These are phyloP conservation scores for Penstemon davidsonii DNA, from an alignment of 257 asterid genomes.

Conservation along the genomic window DNA sequence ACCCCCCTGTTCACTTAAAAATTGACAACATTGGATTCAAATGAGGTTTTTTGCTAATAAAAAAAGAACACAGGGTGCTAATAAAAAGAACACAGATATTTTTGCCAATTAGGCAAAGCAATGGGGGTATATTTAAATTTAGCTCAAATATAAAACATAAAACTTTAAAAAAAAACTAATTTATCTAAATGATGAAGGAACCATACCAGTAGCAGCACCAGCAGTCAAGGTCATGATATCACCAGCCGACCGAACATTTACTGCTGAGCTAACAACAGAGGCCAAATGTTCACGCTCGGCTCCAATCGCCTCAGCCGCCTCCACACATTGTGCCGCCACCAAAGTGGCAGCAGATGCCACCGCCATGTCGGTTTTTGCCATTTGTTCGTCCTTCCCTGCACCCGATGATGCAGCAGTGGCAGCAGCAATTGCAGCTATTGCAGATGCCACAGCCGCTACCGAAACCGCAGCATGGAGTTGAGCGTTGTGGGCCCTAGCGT, in stretches of 20 bases:
- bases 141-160: too few species aligned
- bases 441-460: conserved; percentile 93
- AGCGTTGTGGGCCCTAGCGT: conserved; percentile 79
- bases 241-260: conserved; percentile 85
- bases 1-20: too few species aligned
- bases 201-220: conserved; percentile 90
- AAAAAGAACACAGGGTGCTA: too few species aligned
- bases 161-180: not conserved
- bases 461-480: conserved; percentile 95
- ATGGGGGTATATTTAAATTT: too few species aligned
- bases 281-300: conserved; percentile 92
- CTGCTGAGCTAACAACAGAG: conserved; percentile 89
- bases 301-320: conserved; percentile 96
- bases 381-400: conserved; percentile 66
- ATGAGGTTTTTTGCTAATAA: too few species aligned
- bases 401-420: conserved; percentile 90
- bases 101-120: too few species aligned
- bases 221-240: conserved; percentile 97
- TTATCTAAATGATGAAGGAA: not conserved
- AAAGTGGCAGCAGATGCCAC: conserved; percentile 95
- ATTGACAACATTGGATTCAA: too few species aligned
- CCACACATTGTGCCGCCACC: conserved; percentile 98
- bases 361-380: conserved; percentile 91
- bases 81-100: too few species aligned
- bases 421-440: conserved; percentile 94